Conservation (phyloP, 805 yeast species). For the Kodamaea kakaduensis region DNA sequence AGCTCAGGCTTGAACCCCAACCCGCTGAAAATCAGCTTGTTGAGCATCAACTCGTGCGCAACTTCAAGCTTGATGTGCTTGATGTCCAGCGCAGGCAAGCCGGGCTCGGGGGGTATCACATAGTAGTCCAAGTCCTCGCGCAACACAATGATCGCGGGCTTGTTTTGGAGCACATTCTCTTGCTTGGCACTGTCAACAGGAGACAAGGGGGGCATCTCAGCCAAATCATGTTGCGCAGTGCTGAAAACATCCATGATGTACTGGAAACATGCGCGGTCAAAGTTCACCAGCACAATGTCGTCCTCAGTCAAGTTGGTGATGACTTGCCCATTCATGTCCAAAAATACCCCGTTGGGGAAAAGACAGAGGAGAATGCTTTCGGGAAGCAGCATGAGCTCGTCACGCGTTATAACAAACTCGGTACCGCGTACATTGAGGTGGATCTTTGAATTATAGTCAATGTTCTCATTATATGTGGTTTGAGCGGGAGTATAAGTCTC, state of each 20-base stretch:
- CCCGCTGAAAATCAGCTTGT: slow-evolving; percentile 71
- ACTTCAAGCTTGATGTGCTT: slow-evolving; percentile 66
- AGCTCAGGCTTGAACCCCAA: slow-evolving; percentile 50
- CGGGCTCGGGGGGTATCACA: slow-evolving; percentile 72
- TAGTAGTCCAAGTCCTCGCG: slow-evolving; percentile 94
- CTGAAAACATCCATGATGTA: slow-evolving; percentile 74
- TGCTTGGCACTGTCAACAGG: slow-evolving; percentile 9
- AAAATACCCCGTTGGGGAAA: slow-evolving; percentile 86
- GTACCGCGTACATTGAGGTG: slow-evolving; percentile 74
- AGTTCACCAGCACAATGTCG: slow-evolving; percentile 77
- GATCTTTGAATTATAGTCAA: slow-evolving; percentile 63
- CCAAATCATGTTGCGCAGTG: slow-evolving; percentile 59
- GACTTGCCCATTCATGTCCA: slow-evolving; percentile 71
- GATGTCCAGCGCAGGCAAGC: slow-evolving; percentile 56
- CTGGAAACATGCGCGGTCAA: slow-evolving; percentile 80
- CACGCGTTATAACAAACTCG: slow-evolving; percentile 73
- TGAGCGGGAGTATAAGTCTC: slow-evolving; percentile 26
- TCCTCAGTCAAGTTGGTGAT: slow-evolving; percentile 76
- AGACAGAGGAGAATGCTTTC: slow-evolving; percentile 83
- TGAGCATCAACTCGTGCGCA: slow-evolving; percentile 58
- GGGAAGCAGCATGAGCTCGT: slow-evolving; percentile 86
- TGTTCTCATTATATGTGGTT: slow-evolving; percentile 27
- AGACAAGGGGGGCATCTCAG: slow-evolving; percentile 28
- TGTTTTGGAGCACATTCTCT: slow-evolving; percentile 58
- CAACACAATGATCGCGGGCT: slow-evolving; percentile 87